These are phyloP conservation scores for Pleoardoris graminearum DNA, from an alignment of 2,329 filamentous ascomycete species.

Conservation along the genomic window DNA sequence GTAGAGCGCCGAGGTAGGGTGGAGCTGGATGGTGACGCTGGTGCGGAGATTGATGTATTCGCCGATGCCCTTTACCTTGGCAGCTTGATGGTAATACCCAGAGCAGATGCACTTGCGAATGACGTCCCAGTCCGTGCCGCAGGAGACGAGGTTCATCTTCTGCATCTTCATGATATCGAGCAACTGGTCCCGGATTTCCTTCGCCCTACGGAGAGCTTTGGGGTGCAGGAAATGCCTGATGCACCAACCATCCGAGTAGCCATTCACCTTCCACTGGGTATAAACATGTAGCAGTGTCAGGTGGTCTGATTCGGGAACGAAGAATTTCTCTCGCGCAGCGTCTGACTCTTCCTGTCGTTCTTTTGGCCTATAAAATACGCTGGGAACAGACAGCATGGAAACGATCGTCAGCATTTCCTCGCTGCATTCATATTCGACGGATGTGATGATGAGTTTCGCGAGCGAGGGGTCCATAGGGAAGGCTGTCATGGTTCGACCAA, in stretches of 20 bases:
- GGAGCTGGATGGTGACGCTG: conserved; percentile 89
- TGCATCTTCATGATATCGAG: conserved; percentile 92
- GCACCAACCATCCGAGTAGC: conserved; percentile 89
- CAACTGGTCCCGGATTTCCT: conserved; percentile 92
- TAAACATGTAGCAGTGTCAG: conserved; percentile 95
- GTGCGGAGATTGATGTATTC: conserved; percentile 98
- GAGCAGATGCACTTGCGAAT: conserved; percentile 96
- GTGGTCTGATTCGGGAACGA: conserved; percentile 96
- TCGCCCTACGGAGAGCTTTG: conserved; percentile 88
- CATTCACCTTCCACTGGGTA: conserved; percentile 91
- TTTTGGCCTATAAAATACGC: conserved; percentile 94
- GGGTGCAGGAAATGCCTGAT: conserved; percentile 89
- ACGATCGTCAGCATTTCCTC: conserved; percentile 99
- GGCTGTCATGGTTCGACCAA: conserved; percentile 91
- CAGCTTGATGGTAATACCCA: conserved; percentile 97
- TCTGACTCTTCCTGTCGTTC: conserved; percentile 97
- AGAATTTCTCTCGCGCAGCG: conserved; percentile 94
- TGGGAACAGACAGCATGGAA: conserved; percentile 95
- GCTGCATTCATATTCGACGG: conserved; percentile 86
- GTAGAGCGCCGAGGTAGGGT: conserved; percentile 91
- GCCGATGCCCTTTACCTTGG: conserved; percentile 91
- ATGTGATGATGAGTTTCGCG: conserved; percentile 91
- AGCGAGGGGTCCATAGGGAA: conserved; percentile 98
- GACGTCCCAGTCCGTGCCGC: conserved; percentile 95
- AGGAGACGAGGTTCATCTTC: conserved; percentile 84